These are phyloP conservation scores for Calonectria montana DNA, from an alignment of 2,329 filamentous ascomycete species.

Conservation along the genomic window DNA sequence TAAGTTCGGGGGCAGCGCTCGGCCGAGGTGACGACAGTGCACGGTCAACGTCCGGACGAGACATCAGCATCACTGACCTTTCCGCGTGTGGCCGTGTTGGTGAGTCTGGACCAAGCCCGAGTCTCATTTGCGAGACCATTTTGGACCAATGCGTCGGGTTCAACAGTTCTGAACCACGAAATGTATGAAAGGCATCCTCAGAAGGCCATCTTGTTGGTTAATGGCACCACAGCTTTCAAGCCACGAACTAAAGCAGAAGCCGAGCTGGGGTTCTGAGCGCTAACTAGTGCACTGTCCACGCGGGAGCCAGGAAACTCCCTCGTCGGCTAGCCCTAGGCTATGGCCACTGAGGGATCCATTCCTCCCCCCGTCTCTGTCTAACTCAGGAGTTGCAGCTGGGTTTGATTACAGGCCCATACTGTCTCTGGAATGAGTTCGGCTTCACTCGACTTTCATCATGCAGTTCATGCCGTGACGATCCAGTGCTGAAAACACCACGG, in stretches of 20 bases:
- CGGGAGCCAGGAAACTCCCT: constrained; percentile 38
- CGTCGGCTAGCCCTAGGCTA: constrained; percentile 31
- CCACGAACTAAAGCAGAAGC: constrained; percentile 18
- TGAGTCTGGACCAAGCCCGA: constrained; percentile 32
- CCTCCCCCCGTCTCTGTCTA: constrained; percentile 12
- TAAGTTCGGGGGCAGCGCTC: constrained; percentile 14
- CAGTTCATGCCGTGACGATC: not conserved
- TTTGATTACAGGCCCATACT: constrained; percentile 15
- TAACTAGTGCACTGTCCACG: constrained; percentile 34
- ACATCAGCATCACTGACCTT: not conserved
- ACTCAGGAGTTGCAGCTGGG: constrained; percentile 24
- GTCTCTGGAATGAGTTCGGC: constrained; percentile 1
- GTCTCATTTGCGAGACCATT: constrained; percentile 12
- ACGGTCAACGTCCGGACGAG: not conserved
- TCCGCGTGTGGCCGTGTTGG: not conserved
- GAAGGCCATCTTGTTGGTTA: constrained; percentile 14
- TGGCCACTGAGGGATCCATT: constrained; percentile 24
- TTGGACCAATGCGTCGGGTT: constrained; percentile 11
- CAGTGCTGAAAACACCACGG: constrained; percentile 1
- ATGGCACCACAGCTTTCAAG: constrained; percentile 29
- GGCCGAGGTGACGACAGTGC: constrained; percentile 8
- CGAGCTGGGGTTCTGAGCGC: constrained; percentile 17
- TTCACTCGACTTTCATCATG: constrained; percentile 1
- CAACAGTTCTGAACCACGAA: constrained; percentile 6
- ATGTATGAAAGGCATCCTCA: constrained; percentile 6